Evolutionary conservation across 2,329 filamentous ascomycete genomes (phyloP), one percentile per base, ranked within the genome.

Genomic region (Beauveria medogensis): DNA sequence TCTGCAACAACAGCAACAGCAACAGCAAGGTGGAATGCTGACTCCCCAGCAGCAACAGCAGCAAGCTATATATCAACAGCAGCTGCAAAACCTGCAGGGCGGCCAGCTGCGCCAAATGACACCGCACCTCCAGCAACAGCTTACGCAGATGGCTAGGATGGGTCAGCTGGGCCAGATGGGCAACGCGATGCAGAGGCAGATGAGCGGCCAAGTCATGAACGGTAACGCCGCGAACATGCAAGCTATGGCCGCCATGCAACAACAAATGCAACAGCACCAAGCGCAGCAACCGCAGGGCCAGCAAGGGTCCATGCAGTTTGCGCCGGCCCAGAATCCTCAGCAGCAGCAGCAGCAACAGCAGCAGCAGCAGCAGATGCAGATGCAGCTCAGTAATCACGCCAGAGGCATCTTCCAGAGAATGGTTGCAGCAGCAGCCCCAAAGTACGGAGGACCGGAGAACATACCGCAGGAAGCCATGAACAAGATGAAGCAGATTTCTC

Each of bases 381-480:
- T 70, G 6, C 74, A 73, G 58, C 66, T 72, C 22, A 72, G 74
- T 12, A 70, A 66, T 6, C 64, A 70, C 2, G 73, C 75, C 5
- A 68, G 73, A 7, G 47, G 67, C 3, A 61, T 82, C 0, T 82
- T 77, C 52, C 63, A 70, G 12, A 73, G 72, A 55, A 69, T 77
- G 58, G 64, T 83, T 9, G 65, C 63, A 12, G 59, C 61, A 5
- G 66, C 70, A 5, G 69, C 70, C 0, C 65, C 66, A 2, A 75
- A 75, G 20, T 79, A 72, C 59, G 78, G 78, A 12, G 74, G 75
- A 0, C 60, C 66, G 2, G 75, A 78, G 24, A 75, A 76, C 34
- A 77, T 84, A 3, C 81, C 82, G 0, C 71, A 66, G 0, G 80
- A 83, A 0, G 57, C 73, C 1, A 61, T 78, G 30, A 75, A 79